These are phyloP conservation scores for Chlamydomonas sphaeroides DNA, from an alignment of 139 green algal genomes.

Conservation along the genomic window DNA sequence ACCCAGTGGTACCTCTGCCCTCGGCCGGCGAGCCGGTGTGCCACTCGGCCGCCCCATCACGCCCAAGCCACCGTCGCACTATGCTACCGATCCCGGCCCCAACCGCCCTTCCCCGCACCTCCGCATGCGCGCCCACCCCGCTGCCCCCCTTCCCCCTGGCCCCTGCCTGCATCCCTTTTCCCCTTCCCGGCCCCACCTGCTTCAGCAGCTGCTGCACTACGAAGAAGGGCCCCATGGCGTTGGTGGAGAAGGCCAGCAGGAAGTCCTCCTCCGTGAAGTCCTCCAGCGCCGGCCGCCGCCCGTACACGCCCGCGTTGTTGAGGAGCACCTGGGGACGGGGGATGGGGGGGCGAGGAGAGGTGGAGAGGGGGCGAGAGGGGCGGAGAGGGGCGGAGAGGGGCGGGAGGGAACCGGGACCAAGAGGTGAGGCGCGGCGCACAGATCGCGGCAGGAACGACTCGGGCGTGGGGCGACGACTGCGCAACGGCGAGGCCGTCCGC, in stretches of 20 bases:
- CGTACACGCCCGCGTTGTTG: slow-evolving; percentile 63
- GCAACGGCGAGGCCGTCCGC: too few species aligned
- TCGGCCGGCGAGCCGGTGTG: too few species aligned
- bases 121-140: too few species aligned
- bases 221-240: slow-evolving; percentile 65
- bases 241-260: slow-evolving; percentile 51
- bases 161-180: background rate
- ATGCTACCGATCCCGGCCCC: too few species aligned
- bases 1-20: too few species aligned
- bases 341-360: background rate
- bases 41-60: too few species aligned
- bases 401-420: background rate
- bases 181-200: background rate
- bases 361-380: background rate
- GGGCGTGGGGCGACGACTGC: too few species aligned
- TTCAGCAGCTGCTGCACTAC: slow-evolving; percentile 61
- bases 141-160: too few species aligned
- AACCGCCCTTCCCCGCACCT: too few species aligned
- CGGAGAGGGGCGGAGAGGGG: background rate
- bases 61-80: too few species aligned
- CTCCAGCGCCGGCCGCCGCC: slow-evolving; percentile 14
- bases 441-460: background rate
- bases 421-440: too few species aligned
- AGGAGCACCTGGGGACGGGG: slow-evolving; percentile 49
- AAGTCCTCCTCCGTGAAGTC: slow-evolving; percentile 58